Evolutionary conservation across 2,329 filamentous ascomycete genomes (phyloP), one percentile per base, ranked within the genome.

Genomic region (Parafenestella ontariensis): DNA sequence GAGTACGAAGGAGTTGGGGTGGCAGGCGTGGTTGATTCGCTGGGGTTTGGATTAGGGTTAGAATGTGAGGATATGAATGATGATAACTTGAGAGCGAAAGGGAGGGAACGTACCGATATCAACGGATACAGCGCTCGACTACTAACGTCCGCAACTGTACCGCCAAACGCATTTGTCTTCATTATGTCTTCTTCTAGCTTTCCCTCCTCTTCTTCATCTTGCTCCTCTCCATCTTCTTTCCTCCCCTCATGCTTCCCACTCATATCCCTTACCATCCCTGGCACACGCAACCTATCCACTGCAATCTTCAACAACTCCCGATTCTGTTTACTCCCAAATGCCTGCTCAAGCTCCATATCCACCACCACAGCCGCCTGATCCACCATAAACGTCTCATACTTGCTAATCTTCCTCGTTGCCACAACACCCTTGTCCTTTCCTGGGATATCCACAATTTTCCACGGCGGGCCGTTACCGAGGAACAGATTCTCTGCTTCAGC

Each of bases 1-100:
- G 23, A 68, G 58, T 18, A 67, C 61, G 46, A 65, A 69, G 13
- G 65, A 45, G 45, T 64, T 69, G 17, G 54, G 66, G 24, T 57
- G 52, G 37, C 66, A 69, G 7, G 52, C 65, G 47, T 69, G 66
- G 43, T 69, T 69, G 17, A 69, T 65, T 8, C 63, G 21, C 64
- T 67, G 46, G 3, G 8, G n/a, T n/a, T n/a, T n/a, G n/a, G n/a
- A n/a, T 5, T 23, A 0, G 11, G 17, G 10, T n/a, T 23, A 24
- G 36, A 17, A 29, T 33, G 4, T n/a, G 45, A 5, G 28, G 15
- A 44, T 34, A 17, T 13, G n/a, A 5, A 18, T 5, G 34, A 6
- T 20, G 5, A 7, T 37, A 23, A 5, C 3, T 11, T 15, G 17
- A n/a, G 10, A 34, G 17, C 3, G 31, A 29, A 8, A 21, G 18